Percentiles rank a stretch among this genome's conserved stretches.
These are phyloP conservation scores for Cicer arietinum DNA, from an alignment of 306 rosid genomes.

Conservation along the genomic window DNA sequence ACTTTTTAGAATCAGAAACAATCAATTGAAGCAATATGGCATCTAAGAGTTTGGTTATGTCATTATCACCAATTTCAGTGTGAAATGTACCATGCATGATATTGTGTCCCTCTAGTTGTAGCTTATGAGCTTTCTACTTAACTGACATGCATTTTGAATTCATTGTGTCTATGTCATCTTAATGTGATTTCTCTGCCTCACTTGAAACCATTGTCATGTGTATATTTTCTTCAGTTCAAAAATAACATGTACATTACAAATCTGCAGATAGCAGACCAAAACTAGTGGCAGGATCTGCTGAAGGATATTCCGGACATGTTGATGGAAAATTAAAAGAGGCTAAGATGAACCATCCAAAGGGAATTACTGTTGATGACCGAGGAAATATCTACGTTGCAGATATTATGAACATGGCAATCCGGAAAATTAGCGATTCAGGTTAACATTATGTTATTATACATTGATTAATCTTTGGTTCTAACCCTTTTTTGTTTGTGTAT, in stretches of 20 bases:
- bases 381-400: constrained; percentile 93
- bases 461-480: background rate
- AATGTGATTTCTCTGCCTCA: background rate
- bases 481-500: constrained; percentile 5
- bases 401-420: constrained; percentile 81
- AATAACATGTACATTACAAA: constrained; percentile 35
- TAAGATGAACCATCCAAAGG: constrained; percentile 88
- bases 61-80: background rate
- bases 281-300: constrained; percentile 85
- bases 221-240: constrained; percentile 29
- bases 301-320: constrained; percentile 82
- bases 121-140: constrained; percentile 3
- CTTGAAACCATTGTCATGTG: constrained; percentile 6
- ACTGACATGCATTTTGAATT: constrained; percentile 14
- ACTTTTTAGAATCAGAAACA: background rate
- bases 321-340: constrained; percentile 88
- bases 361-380: constrained; percentile 81
- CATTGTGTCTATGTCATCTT: background rate
- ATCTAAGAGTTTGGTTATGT: constrained; percentile 24
- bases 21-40: constrained; percentile 24
- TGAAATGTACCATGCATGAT: constrained; percentile 3
- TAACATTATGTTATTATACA: constrained; percentile 30
- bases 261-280: constrained; percentile 84
- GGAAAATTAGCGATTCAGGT: constrained; percentile 91
- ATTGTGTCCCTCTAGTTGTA: constrained; percentile 19